Evolutionary conservation across 352 stramenopile genomes (phyloP).

Genomic region (Peronospora farinosa): DNA sequence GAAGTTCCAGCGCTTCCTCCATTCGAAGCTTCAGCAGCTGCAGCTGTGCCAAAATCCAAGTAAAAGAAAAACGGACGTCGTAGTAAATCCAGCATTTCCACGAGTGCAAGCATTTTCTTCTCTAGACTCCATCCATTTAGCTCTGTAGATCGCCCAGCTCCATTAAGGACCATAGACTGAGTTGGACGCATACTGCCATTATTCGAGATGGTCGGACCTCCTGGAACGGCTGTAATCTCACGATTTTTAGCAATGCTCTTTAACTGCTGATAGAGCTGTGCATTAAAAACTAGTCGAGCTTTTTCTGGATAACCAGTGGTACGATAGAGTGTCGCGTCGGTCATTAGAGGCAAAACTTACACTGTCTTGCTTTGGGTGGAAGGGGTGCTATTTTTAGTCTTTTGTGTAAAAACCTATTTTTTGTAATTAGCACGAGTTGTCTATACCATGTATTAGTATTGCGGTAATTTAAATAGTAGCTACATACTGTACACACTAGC

Average conservation of each 20-base stretch:
- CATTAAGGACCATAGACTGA: slow-evolving; percentile 35
- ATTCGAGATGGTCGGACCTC: slow-evolving; percentile 35
- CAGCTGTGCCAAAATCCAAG: slow-evolving; percentile 46
- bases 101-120: slow-evolving; percentile 65
- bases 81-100: slow-evolving; percentile 54
- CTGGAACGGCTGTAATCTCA: slow-evolving; percentile 35
- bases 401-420: no score
- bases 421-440: no score
- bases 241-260: slow-evolving; percentile 57
- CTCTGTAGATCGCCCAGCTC: slow-evolving; percentile 36
- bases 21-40: slow-evolving; percentile 21
- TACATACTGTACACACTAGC: no score
- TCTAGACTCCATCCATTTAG: slow-evolving; percentile 73
- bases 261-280: slow-evolving; percentile 67
- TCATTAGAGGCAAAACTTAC: slow-evolving; percentile 17
- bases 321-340: slow-evolving; percentile 44
- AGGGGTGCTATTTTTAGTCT: no score
- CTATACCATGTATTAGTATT: no score
- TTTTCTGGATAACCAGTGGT: slow-evolving; percentile 43
- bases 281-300: slow-evolving; percentile 61
- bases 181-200: slow-evolving; percentile 35
- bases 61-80: slow-evolving; percentile 75
- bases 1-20: slow-evolving; percentile 19
- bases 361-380: neutral
- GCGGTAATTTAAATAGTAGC: no score